Conservation (phyloP, 148 eudicot genomes). For the Camellia sinensis region DNA sequence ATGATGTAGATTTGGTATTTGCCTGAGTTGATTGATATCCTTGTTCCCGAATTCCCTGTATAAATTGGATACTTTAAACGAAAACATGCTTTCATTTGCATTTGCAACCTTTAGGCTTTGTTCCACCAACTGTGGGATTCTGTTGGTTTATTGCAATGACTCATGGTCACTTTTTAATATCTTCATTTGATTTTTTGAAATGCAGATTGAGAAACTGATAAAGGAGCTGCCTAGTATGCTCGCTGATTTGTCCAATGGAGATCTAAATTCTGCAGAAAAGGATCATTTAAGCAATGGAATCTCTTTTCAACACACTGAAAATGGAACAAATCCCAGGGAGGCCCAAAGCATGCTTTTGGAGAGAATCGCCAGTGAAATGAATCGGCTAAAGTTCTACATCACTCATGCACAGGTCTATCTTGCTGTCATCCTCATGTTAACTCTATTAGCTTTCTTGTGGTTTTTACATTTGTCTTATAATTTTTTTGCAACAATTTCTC, state of each 20-base stretch:
- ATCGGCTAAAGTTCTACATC: constrained; percentile 88
- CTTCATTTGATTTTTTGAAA: neutral
- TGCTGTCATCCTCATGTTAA: constrained; percentile 29
- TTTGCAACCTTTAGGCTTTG: neutral
- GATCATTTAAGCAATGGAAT: constrained; percentile 61
- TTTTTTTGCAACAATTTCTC: constrained; percentile 2
- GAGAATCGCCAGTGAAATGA: constrained; percentile 99
- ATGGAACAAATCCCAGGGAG: constrained; percentile 79
- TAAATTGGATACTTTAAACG: no score
- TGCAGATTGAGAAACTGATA: constrained; percentile 91
- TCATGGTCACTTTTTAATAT: neutral
- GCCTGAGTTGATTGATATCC: no score
- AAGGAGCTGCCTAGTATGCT: constrained; percentile 93
- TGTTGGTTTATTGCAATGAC: neutral
- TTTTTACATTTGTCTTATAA: neutral
- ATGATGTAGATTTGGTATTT: no score
- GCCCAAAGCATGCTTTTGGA: constrained; percentile 98
- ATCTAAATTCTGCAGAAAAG: constrained; percentile 39
- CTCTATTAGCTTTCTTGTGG: neutral
- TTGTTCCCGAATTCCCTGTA: no score
- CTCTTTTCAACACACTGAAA: constrained; percentile 61
- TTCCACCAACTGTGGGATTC: neutral
- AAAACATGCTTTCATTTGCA: no score
- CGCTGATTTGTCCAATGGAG: constrained; percentile 76
- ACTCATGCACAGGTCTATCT: constrained; percentile 89